Evolutionary conservation across 768 basidiomycete species (phyloP).

Genomic region (Sarcomyxa edulis): DNA sequence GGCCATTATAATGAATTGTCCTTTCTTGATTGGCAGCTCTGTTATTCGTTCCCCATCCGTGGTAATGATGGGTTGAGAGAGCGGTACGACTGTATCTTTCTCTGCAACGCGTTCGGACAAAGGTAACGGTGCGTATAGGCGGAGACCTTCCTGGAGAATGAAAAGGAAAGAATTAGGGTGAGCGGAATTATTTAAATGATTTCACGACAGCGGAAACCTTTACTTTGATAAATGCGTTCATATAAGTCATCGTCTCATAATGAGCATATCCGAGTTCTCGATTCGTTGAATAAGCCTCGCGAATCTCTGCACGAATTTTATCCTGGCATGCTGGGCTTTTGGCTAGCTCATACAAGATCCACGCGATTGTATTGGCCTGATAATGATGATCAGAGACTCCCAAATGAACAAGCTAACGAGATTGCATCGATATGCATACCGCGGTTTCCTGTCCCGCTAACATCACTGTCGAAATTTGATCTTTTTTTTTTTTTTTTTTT

Average conservation of each 20-base stretch:
- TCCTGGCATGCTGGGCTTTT: constrained; percentile 6
- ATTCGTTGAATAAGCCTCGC: constrained; percentile 1
- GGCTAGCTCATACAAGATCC: no score
- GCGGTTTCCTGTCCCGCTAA: no score
- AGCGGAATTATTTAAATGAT: background rate
- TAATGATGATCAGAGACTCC: no score
- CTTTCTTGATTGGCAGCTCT: constrained; percentile 9
- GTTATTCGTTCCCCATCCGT: constrained; percentile 6
- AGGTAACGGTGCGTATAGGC: constrained; percentile 7
- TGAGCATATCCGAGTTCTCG: constrained; percentile 1
- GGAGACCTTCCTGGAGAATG: constrained; percentile 7
- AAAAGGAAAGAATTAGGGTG: background rate
- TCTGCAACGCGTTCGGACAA: constrained; percentile 9
- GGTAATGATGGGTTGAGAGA: constrained; percentile 9
- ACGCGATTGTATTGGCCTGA: no score
- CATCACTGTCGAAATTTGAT: background rate
- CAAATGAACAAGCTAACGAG: no score
- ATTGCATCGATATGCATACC: no score
- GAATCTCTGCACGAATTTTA: constrained; percentile 7
- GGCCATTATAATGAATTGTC: constrained; percentile 5
- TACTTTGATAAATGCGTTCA: constrained; percentile 11
- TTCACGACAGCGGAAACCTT: background rate
- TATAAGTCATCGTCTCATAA: constrained; percentile 7
- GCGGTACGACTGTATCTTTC: constrained; percentile 8
- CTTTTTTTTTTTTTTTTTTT: constrained; percentile 1